Evolutionary conservation across 805 yeast species (phyloP).

Genomic region (Zygotorulaspora danielsina): DNA sequence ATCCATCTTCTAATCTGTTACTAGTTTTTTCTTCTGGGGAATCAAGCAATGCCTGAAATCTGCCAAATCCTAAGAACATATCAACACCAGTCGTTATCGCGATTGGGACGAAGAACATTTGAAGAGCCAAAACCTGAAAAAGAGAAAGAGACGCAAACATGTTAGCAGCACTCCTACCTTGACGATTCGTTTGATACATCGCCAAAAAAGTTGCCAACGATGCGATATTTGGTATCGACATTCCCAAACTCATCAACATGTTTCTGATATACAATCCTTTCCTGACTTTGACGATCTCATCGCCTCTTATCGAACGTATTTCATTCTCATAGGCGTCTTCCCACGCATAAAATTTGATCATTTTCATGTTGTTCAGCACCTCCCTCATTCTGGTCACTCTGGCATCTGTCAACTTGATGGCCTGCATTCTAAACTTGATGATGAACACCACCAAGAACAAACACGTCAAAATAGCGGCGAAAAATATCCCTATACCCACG

Average conservation of each 20-base stretch:
- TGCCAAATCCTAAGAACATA: slow-evolving; percentile 55
- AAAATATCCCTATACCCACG: slow-evolving; percentile 59
- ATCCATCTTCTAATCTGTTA: slow-evolving; percentile 14
- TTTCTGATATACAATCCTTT: slow-evolving; percentile 64
- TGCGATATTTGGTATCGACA: slow-evolving; percentile 63
- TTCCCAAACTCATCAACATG: slow-evolving; percentile 57
- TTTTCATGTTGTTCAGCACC: slow-evolving; percentile 68
- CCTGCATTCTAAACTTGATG: slow-evolving; percentile 51
- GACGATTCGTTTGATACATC: slow-evolving; percentile 42
- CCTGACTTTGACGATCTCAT: slow-evolving; percentile 60
- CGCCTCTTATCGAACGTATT: slow-evolving; percentile 50
- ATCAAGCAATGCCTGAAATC: slow-evolving; percentile 53
- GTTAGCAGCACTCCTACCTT: slow-evolving; percentile 49
- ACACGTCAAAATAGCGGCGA: slow-evolving; percentile 41
- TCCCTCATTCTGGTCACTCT: slow-evolving; percentile 78
- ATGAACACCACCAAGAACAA: slow-evolving; percentile 48
- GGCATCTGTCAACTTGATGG: slow-evolving; percentile 63
- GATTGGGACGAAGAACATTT: slow-evolving; percentile 65
- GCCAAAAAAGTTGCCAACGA: slow-evolving; percentile 58
- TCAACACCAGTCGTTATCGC: slow-evolving; percentile 67
- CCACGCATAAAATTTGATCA: slow-evolving; percentile 90
- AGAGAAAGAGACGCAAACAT: slow-evolving; percentile 68
- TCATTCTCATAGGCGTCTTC: slow-evolving; percentile 67
- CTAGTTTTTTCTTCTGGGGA: slow-evolving; percentile 38
- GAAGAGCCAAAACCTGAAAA: slow-evolving; percentile 57